Evolutionary conservation across 2,329 filamentous ascomycete genomes (phyloP), one percentile per base, ranked within the genome.

Genomic region (Pseudocercospora musae): DNA sequence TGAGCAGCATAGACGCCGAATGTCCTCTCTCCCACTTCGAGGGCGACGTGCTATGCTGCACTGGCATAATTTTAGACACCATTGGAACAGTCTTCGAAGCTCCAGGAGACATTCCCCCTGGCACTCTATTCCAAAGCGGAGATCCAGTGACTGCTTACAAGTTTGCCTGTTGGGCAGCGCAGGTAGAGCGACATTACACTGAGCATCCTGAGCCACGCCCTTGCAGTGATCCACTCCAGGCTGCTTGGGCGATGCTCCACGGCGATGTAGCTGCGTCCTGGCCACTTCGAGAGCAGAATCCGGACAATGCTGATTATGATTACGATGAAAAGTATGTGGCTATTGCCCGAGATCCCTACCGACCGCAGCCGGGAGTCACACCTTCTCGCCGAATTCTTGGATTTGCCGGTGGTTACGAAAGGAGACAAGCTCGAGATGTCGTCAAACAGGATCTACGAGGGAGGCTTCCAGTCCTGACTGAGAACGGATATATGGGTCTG

Each of bases 401-500:
- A 3, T 64, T 57, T 37, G 62, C 15, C 29, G 54, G 29, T 27
- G 55, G 59, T 40, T 57, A 64, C 40, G 29, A 46, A 20, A 56
- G 62, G 6, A 53, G 21, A 4, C 46, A 37, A n/a, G 59, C 62
- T 21, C 58, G 49, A 10, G 56, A 58, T n/a, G 29, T 59, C 7
- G 59, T 64, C 15, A 61, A 53, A 20, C 53, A 27, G 9, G 56
- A 59, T 8, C 52, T 59, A 7, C 25, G 59, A 15, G 59, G 62
- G 4, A 49, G 62, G 18, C 50, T 20, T 18, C 59, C 59, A 2
- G 62, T 64, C 31, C 40, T 64, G 29, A 61, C 46, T 13, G 48
- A 49, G 37, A 48, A 58, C 23, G 56, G 63, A 2, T 62, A 65
- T 23, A 60, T 65, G 62, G 62, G 62, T 29, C 52, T 65, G 3